Evolutionary conservation across 345 rosid genomes (phyloP).

Genomic region (Camelina laxa): DNA sequence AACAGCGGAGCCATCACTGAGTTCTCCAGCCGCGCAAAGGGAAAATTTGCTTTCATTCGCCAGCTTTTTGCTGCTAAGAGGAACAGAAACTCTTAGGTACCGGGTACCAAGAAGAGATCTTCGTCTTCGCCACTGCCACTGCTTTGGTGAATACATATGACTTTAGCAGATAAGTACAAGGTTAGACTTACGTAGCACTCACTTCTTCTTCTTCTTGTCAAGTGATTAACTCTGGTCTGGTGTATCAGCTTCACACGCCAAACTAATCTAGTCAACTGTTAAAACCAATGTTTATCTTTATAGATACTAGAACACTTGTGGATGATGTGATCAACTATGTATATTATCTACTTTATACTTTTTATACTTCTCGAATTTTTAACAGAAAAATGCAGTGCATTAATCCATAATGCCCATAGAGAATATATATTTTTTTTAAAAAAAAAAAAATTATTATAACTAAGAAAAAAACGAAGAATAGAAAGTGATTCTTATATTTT

Average conservation of each 20-base stretch:
- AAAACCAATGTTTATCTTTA: background rate
- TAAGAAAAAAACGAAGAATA: background rate
- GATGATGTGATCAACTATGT: conserved; percentile 13
- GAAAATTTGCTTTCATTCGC: conserved; percentile 84
- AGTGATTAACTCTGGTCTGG: conserved; percentile 5
- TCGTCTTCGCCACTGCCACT: conserved; percentile 6
- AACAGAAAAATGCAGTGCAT: background rate
- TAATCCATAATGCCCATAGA: background rate
- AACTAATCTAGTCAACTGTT: conserved; percentile 1
- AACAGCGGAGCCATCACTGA: conserved; percentile 64
- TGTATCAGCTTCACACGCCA: background rate
- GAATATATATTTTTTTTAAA: background rate
- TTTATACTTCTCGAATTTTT: background rate
- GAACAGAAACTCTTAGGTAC: conserved; percentile 59
- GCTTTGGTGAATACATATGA: conserved; percentile 13
- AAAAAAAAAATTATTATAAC: no score
- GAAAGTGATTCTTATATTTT: background rate
- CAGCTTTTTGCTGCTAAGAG: conserved; percentile 87
- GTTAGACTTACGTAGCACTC: conserved; percentile 1
- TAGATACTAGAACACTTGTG: background rate
- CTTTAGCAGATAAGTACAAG: conserved; percentile 13
- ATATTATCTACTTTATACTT: background rate
- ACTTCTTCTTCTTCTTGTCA: background rate
- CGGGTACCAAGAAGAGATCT: background rate
- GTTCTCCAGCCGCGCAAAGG: conserved; percentile 70